These are phyloP conservation scores for Psophocarpus tetragonolobus DNA, from an alignment of 306 rosid genomes.

Conservation along the genomic window DNA sequence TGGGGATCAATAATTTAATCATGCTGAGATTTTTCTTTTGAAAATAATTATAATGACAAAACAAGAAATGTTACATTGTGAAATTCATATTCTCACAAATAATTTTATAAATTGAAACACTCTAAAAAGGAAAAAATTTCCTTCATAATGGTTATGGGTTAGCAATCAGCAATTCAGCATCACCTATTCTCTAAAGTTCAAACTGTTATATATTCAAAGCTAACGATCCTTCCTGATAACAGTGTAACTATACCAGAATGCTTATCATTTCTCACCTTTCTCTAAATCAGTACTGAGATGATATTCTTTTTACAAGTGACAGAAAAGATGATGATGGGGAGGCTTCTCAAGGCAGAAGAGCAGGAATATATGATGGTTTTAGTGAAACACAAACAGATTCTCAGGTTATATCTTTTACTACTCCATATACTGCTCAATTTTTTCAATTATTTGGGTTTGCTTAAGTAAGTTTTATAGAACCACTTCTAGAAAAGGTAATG, in stretches of 20 bases:
- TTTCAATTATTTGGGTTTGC: background rate
- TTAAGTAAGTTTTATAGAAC: too few relatives aligned
- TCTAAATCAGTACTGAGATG: background rate
- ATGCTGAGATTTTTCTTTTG: too few relatives aligned
- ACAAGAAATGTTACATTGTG: too few relatives aligned
- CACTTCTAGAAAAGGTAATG: too few relatives aligned
- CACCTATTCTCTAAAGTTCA: background rate
- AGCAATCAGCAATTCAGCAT: too few relatives aligned
- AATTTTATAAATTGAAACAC: too few relatives aligned
- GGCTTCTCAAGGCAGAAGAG: conserved; percentile 46
- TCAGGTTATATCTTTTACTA: conserved; percentile 61
- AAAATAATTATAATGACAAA: too few relatives aligned
- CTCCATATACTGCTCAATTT: conserved; percentile 25
- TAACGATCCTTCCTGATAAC: background rate
- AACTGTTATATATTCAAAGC: background rate
- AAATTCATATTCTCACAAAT: too few relatives aligned
- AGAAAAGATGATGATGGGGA: conserved; percentile 52
- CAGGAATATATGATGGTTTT: conserved; percentile 62
- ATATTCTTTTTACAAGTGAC: conserved; percentile 39
- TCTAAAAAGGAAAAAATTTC: too few relatives aligned
- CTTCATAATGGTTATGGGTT: too few relatives aligned
- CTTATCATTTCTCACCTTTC: background rate
- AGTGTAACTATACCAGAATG: background rate
- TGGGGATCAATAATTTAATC: too few relatives aligned
- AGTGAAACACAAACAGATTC: conserved; percentile 96